Percentiles rank a stretch among this genome's conserved stretches.
Evolutionary conservation across 2,329 filamentous ascomycete species (phyloP).

Genomic region (Orbilia javanica): DNA sequence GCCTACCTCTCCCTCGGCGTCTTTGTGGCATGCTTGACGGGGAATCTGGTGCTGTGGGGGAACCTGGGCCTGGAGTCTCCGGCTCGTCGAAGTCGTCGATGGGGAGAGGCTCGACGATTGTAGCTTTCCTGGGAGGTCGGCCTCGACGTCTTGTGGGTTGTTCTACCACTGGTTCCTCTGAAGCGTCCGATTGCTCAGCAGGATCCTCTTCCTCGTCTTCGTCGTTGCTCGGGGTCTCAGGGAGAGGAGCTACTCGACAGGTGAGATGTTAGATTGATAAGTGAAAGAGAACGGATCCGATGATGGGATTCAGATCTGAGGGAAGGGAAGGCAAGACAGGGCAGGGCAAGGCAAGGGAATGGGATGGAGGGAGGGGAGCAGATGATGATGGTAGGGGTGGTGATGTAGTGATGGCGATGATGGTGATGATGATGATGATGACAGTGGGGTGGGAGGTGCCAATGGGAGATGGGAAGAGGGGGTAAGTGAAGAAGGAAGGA

Average conservation of each 20-base stretch:
- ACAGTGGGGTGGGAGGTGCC: not conserved
- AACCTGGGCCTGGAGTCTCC: conserved; percentile 68
- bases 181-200: conserved; percentile 46
- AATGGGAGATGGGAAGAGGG: not conserved
- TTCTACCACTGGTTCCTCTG: conserved; percentile 62
- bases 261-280: conserved; percentile 21
- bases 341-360: too few species aligned
- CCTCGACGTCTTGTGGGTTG: conserved; percentile 69
- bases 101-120: conserved; percentile 13
- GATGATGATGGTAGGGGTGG: not conserved
- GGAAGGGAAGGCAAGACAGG: too few species aligned
- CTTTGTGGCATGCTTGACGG: conserved; percentile 70
- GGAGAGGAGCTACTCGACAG: conserved; percentile 39
- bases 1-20: conserved; percentile 67
- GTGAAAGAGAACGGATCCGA: not conserved
- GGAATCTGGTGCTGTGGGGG: conserved; percentile 76
- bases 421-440: not conserved
- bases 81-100: conserved; percentile 45
- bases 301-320: not conserved
- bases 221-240: conserved; percentile 37
- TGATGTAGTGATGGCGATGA: not conserved
- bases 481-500: not conserved
- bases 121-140: conserved; percentile 66
- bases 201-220: conserved; percentile 41
- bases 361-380: too few species aligned